Evolutionary conservation across 345 rosid genomes (phyloP).

Genomic region (Pelargonium nanum): DNA sequence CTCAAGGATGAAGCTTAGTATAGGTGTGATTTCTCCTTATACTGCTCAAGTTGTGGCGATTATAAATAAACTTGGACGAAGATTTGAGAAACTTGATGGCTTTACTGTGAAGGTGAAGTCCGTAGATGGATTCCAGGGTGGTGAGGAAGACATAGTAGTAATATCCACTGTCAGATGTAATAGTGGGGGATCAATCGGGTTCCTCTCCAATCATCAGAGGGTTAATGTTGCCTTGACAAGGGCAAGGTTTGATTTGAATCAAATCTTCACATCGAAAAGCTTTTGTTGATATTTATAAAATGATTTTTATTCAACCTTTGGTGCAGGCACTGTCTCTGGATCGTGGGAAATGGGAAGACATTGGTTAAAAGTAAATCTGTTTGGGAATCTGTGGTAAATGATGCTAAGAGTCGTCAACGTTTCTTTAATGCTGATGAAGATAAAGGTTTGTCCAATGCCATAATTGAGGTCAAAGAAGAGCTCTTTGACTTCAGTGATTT

Average conservation of each 20-base stretch:
- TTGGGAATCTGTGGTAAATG: slow-evolving; percentile 15
- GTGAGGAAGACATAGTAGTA: slow-evolving; percentile 23
- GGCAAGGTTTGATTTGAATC: slow-evolving; percentile 23
- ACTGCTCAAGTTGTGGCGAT: slow-evolving; percentile 18
- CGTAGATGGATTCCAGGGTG: slow-evolving; percentile 23
- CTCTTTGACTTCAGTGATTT: too few species aligned
- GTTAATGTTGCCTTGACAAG: slow-evolving; percentile 25
- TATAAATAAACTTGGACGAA: slow-evolving; percentile 11
- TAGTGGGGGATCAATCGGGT: slow-evolving; percentile 15
- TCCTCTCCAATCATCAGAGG: slow-evolving; percentile 14
- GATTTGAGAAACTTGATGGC: not conserved
- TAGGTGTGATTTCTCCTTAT: slow-evolving; percentile 23
- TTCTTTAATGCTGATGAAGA: slow-evolving; percentile 14
- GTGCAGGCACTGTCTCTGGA: slow-evolving; percentile 24
- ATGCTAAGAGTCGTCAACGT: slow-evolving; percentile 16
- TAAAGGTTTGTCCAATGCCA: too few species aligned
- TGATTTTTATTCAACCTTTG: not conserved
- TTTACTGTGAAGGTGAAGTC: slow-evolving; percentile 21
- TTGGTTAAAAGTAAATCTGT: slow-evolving; percentile 8
- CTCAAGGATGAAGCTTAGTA: slow-evolving; percentile 7
- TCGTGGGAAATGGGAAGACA: slow-evolving; percentile 18
- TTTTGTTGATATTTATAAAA: not conserved
- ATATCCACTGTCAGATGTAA: slow-evolving; percentile 23
- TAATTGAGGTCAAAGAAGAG: too few species aligned
- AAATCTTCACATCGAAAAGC: too few species aligned